Evolutionary conservation across 2,329 filamentous ascomycete genomes (phyloP).

Genomic region (Emergomyces orientalis): DNA sequence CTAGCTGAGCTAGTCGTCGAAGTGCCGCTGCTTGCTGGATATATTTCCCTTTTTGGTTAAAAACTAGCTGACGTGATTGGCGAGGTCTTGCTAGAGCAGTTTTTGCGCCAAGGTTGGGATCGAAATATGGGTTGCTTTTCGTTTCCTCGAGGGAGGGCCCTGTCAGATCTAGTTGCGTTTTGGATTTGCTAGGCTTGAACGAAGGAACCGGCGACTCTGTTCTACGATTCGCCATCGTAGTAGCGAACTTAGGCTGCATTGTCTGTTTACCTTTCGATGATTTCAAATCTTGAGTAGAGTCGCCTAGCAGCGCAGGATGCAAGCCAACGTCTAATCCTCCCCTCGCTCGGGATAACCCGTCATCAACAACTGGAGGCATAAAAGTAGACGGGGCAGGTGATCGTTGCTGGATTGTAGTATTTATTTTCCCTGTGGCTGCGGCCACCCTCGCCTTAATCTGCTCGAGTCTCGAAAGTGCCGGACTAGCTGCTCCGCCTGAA

Average conservation of each 20-base stretch:
- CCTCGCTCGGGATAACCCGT: slow-evolving; percentile 43
- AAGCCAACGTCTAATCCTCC: slow-evolving; percentile 67
- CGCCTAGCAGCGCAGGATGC: slow-evolving; percentile 61
- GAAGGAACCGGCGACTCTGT: slow-evolving; percentile 34
- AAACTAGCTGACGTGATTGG: slow-evolving; percentile 66
- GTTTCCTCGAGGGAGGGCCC: slow-evolving; percentile 50
- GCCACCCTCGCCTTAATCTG: slow-evolving; percentile 72
- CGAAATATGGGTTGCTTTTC: slow-evolving; percentile 72
- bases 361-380: slow-evolving; percentile 39
- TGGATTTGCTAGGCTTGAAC: slow-evolving; percentile 34
- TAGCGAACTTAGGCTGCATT: slow-evolving; percentile 45
- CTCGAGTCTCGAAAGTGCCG: slow-evolving; percentile 58
- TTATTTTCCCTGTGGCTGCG: slow-evolving; percentile 54
- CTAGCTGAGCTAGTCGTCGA: slow-evolving; percentile 75
- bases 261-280: slow-evolving; percentile 34
- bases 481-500: slow-evolving; percentile 23
- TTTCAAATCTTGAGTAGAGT: slow-evolving; percentile 38
- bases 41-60: slow-evolving; percentile 96
- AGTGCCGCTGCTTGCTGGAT: slow-evolving; percentile 88
- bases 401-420: slow-evolving; percentile 38
- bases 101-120: slow-evolving; percentile 56
- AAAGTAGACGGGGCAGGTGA: slow-evolving; percentile 27
- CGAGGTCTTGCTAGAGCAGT: slow-evolving; percentile 52
- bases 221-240: slow-evolving; percentile 47
- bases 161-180: slow-evolving; percentile 48